Percentiles rank a stretch among this genome's conserved stretches.
Evolutionary conservation across 1,284 basidiomycete species (phyloP).

Genomic region (Anthracocystis panici-leucophaei): DNA sequence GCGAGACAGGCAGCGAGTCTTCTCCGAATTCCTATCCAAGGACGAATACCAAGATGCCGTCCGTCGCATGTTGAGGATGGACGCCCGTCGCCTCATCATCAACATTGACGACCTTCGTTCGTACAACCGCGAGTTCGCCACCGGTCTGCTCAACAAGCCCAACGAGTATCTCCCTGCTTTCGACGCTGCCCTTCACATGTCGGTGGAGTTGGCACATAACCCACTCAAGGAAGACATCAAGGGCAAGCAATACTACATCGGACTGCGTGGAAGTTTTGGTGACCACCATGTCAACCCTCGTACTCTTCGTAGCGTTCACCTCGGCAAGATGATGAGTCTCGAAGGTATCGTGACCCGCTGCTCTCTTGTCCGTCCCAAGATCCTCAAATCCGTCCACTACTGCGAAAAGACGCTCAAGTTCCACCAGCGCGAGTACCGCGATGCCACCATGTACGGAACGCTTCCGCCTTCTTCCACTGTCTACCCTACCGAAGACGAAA

Average conservation of each 20-base stretch:
- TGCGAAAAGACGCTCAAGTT: constrained; percentile 87
- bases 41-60: constrained; percentile 88
- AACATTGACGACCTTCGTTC: constrained; percentile 97
- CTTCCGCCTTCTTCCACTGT: constrained; percentile 57
- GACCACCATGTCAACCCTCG: constrained; percentile 98
- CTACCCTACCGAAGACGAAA: constrained; percentile 90
- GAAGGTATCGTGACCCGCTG: constrained; percentile 98
- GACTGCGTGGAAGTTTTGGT: constrained; percentile 98
- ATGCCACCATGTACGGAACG: constrained; percentile 90
- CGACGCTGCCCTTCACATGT: constrained; percentile 83
- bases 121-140: constrained; percentile 79
- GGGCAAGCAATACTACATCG: constrained; percentile 79
- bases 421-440: constrained; percentile 90
- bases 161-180: constrained; percentile 91
- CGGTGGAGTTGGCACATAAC: constrained; percentile 83
- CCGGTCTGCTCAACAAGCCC: constrained; percentile 82
- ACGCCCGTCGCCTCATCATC: constrained; percentile 89
- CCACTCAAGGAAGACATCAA: constrained; percentile 84
- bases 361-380: constrained; percentile 97
- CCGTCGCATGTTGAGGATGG: constrained; percentile 83
- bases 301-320: constrained; percentile 85
- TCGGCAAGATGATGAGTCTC: constrained; percentile 95
- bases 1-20: constrained; percentile 74
- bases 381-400: constrained; percentile 96
- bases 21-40: constrained; percentile 82